Conservation (phyloP, 306 rosid species). For the Begonia masoniana region DNA sequence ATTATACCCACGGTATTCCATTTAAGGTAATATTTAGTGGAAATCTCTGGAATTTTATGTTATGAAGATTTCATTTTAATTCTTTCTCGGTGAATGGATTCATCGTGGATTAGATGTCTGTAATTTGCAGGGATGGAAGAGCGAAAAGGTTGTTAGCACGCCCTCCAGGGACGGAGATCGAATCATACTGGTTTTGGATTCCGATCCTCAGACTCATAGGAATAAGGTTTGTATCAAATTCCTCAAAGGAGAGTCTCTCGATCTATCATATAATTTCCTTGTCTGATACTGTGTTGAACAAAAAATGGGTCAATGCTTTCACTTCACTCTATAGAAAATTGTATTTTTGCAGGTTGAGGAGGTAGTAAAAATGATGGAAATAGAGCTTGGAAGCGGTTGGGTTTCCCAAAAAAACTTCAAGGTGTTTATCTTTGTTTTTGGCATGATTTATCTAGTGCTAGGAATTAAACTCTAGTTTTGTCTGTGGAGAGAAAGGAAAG, state of each 20-base stretch:
- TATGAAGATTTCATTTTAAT: too few species aligned
- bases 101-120: not conserved
- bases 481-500: too few species aligned
- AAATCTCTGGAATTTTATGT: too few species aligned
- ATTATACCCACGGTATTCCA: conserved; percentile 45
- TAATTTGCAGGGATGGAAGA: conserved; percentile 49
- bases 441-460: too few species aligned
- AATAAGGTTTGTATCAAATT: conserved; percentile 32
- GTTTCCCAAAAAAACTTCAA: conserved; percentile 45
- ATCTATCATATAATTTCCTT: too few species aligned
- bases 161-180: conserved; percentile 21
- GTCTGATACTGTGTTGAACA: too few species aligned
- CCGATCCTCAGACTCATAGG: conserved; percentile 41
- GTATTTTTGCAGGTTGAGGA: conserved; percentile 38
- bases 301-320: too few species aligned
- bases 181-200: conserved; percentile 38
- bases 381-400: conserved; percentile 66
- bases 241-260: not conserved
- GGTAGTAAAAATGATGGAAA: conserved; percentile 66
- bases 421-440: conserved; percentile 21
- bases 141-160: conserved; percentile 29
- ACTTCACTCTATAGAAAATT: too few species aligned
- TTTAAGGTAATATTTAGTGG: conserved; percentile 33
- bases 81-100: conserved; percentile 1
- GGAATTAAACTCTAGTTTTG: too few species aligned